Percentiles rank a stretch among this genome's conserved stretches.
Conservation (phyloP, 768 basidiomycete genomes). For the Trametopsis cervina region DNA sequence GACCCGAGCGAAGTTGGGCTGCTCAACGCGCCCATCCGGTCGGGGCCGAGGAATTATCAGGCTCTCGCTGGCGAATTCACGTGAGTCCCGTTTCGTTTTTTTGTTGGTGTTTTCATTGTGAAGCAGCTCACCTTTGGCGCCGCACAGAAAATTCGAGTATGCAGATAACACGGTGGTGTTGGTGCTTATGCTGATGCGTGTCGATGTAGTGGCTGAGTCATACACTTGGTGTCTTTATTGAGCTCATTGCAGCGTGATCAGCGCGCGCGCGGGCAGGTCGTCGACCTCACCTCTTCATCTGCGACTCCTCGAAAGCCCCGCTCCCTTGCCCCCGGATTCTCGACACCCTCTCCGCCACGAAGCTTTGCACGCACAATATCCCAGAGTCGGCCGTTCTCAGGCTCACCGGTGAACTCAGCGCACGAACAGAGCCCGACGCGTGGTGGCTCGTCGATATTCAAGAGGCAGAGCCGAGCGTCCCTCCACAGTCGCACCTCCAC, state of each 20-base stretch:
- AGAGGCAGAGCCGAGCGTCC: constrained; percentile 2
- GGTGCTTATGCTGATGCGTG: constrained; percentile 59
- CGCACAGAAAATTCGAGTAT: constrained; percentile 63
- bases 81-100: constrained; percentile 39
- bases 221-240: constrained; percentile 81
- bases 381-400: constrained; percentile 33
- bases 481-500: constrained; percentile 9
- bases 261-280: constrained; percentile 6
- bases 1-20: constrained; percentile 69
- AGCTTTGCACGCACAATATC: constrained; percentile 36
- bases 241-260: constrained; percentile 49
- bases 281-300: constrained; percentile 15
- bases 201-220: constrained; percentile 85
- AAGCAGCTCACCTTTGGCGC: constrained; percentile 10
- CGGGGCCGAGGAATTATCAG: constrained; percentile 56
- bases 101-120: constrained; percentile 3
- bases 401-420: constrained; percentile 25
- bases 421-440: constrained; percentile 27
- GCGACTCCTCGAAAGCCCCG: constrained; percentile 24
- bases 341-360: constrained; percentile 33
- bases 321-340: constrained; percentile 29
- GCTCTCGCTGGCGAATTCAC: constrained; percentile 54
- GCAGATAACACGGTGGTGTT: constrained; percentile 67
- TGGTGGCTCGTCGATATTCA: constrained; percentile 17
- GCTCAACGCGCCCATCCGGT: constrained; percentile 55